Base-by-base conservation (phyloP, 1,284 basidiomycete species). In the Porogramme epimiltina region DNA sequence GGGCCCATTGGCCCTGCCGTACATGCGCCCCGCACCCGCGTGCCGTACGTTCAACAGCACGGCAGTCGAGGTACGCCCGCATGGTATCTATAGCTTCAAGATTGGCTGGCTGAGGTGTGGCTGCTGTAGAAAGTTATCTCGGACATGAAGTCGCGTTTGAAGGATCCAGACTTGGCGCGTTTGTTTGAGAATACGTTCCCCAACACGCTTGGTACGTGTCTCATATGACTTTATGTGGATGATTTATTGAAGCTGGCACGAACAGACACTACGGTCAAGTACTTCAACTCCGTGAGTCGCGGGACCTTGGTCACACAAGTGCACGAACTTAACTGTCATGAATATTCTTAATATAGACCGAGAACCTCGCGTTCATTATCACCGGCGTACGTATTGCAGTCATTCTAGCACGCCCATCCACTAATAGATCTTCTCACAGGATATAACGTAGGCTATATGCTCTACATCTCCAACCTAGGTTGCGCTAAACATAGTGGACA, bases 151-250 rank as follows among this genome's bases (percentile, higher is more conserved):
- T 67, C 72, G 20, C 75, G 84, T 42, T 68, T 90, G 38, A 87
- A 82, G 64, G 85, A 90, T 63, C 85, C 87, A 1, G 87, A 90
- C 61, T 60, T 90, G 49, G 88, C 87, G 18, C 77, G 85, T 49
- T 63, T 90, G 25, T 90, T 90, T 57, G 87, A 89, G 66, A 90
- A 90, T 54, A 83, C 87, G 0, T 89, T 89, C 62, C 87, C 87
- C 2, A 88, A 87, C 59, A 90, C 88, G 0, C 74, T 90, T 31
- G 87, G 87, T 86, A 60, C 11, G 34, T n/a, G 38, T 15, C 42
- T 43, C 42, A 31, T 38, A 19, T 49, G 23, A 10, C 33, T 11
- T 43, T n/a, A n/a, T n/a, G 18, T 15, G 20, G 20, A 23, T 37
- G 23, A 6, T 22, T 19, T 31, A 31, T 6, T 13, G 52, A 34